Conservation (phyloP, 305 asterid species). For the Fraxinus albicans region DNA sequence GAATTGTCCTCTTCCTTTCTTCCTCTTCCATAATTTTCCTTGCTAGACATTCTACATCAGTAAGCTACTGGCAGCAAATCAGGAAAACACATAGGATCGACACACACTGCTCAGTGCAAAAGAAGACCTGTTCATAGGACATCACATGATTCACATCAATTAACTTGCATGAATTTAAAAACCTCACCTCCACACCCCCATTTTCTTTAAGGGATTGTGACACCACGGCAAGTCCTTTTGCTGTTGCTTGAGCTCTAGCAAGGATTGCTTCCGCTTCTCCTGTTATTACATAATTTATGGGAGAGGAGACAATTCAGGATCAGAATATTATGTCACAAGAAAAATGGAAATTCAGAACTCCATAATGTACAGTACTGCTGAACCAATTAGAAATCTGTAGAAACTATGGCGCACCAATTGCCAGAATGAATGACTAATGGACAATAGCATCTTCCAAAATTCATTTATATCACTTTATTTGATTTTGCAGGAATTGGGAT, state of each 20-base stretch:
- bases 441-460: background rate
- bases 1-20: background rate
- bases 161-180: constrained; percentile 10
- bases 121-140: background rate
- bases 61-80: background rate
- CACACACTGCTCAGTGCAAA: background rate
- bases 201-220: constrained; percentile 57
- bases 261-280: constrained; percentile 93
- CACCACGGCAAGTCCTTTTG: constrained; percentile 73
- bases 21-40: background rate
- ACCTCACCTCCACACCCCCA: constrained; percentile 78
- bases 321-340: background rate
- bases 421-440: constrained; percentile 10
- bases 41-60: background rate
- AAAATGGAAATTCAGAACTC: constrained; percentile 4
- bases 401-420: background rate
- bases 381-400: background rate
- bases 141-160: background rate
- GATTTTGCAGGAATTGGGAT: background rate
- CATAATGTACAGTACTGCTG: background rate
- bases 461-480: background rate
- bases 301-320: background rate
- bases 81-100: background rate
- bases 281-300: constrained; percentile 27
- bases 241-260: constrained; percentile 80